Evolutionary conservation across 225 moss, liverwort and hornwort species (phyloP).

Genomic region (Thuidium tamariscinum): DNA sequence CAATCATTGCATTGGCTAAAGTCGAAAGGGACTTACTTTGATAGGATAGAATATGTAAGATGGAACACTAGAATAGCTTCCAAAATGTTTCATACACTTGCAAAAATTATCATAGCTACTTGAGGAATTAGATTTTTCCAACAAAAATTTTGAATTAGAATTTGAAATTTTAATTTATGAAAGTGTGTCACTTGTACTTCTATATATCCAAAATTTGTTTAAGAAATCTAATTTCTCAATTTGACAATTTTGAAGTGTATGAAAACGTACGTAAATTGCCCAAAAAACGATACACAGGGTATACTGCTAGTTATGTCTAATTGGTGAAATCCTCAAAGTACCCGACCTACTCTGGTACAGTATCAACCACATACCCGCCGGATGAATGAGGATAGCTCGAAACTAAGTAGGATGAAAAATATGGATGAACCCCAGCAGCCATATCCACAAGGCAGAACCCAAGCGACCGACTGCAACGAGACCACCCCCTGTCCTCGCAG

Average conservation of each 20-base stretch:
- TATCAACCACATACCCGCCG: background rate
- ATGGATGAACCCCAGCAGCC: background rate
- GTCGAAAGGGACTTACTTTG: fast-evolving
- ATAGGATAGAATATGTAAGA: fast-evolving
- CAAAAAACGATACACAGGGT: background rate
- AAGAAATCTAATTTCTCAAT: background rate
- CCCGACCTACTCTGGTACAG: background rate
- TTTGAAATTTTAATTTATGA: background rate
- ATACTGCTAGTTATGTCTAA: background rate
- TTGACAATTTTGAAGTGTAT: background rate
- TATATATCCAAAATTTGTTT: background rate
- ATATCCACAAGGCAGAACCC: slow-evolving; percentile 18
- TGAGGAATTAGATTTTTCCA: background rate
- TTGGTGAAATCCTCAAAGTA: background rate
- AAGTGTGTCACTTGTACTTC: background rate
- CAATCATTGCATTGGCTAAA: background rate
- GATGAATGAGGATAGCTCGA: background rate
- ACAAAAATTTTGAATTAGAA: no score
- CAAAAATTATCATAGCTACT: background rate
- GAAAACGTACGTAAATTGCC: background rate
- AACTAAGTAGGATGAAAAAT: background rate
- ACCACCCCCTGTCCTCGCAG: background rate
- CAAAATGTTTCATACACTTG: background rate
- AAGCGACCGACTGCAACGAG: background rate
- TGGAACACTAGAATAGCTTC: no score